These are phyloP conservation scores for Populus davidiana DNA, from an alignment of 345 rosid species.

Conservation along the genomic window DNA sequence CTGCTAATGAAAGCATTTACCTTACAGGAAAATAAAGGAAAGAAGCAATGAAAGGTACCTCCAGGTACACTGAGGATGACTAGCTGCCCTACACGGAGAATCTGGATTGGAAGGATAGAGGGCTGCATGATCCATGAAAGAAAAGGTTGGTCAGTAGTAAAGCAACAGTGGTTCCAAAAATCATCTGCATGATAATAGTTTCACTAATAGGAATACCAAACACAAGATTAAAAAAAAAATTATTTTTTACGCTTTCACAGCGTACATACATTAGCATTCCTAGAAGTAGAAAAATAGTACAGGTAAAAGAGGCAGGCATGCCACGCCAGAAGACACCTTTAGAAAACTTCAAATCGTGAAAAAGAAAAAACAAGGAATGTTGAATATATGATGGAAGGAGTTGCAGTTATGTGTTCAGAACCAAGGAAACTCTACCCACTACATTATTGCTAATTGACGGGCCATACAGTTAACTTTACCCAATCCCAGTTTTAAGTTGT, in stretches of 20 bases:
- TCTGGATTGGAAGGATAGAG: conserved; percentile 88
- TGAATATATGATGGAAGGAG: neutral
- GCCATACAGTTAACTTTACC: neutral
- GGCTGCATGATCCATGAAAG: conserved; percentile 60
- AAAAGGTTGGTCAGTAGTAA: conserved; percentile 5
- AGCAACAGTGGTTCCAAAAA: conserved; percentile 3
- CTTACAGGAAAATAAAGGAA: neutral
- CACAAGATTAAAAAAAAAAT: neutral
- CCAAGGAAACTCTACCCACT: neutral
- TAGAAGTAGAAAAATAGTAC: neutral
- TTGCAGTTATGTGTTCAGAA: neutral
- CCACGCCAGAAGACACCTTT: neutral
- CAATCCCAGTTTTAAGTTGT: neutral
- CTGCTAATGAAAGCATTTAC: neutral
- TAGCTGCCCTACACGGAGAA: conserved; percentile 83
- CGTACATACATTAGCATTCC: neutral
- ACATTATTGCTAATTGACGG: neutral
- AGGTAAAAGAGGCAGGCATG: neutral
- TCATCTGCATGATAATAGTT: neutral
- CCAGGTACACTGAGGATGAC: conserved; percentile 91
- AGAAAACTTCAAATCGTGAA: neutral
- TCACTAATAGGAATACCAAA: neutral
- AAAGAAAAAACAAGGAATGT: neutral
- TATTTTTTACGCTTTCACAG: neutral
- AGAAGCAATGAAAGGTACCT: conserved; percentile 46